phyloP scores from a whole-genome alignment of 805 yeast genomes.

The Priceomyces melissophilus region DNA sequence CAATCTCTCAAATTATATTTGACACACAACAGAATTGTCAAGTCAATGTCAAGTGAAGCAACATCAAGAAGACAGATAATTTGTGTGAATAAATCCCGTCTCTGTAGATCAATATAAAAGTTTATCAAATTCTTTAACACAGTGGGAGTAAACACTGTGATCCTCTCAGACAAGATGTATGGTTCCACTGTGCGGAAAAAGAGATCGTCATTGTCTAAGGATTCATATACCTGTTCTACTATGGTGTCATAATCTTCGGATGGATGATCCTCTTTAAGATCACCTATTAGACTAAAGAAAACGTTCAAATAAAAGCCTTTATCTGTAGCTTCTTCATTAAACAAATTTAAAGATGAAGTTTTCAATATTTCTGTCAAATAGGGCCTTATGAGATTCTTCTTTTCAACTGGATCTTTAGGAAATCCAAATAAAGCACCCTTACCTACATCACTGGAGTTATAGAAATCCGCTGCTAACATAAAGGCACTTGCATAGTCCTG shows the following conservation, averaged over 20 bases:
- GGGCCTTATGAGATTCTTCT: constrained; percentile 49
- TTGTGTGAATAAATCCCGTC: constrained; percentile 56
- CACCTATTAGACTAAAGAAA: constrained; percentile 12
- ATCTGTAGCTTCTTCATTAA: constrained; percentile 19
- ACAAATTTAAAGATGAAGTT: constrained; percentile 46
- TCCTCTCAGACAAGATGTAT: constrained; percentile 45
- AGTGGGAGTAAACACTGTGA: constrained; percentile 55
- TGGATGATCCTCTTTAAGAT: constrained; percentile 4
- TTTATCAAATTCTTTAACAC: constrained; percentile 62
- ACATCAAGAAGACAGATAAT: constrained; percentile 69
- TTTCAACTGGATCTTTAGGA: constrained; percentile 41
- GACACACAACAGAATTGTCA: constrained; percentile 62
- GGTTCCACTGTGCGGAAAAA: constrained; percentile 55
- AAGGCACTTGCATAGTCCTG: constrained; percentile 56
- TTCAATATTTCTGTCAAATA: constrained; percentile 56
- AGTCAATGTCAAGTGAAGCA: constrained; percentile 69
- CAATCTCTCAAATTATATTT: constrained; percentile 58
- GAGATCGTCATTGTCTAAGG: constrained; percentile 22
- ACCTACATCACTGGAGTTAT: constrained; percentile 38
- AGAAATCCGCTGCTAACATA: constrained; percentile 51
- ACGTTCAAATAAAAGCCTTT: constrained; percentile 22
- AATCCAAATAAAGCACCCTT: constrained; percentile 54
- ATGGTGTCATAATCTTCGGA: constrained; percentile 45
- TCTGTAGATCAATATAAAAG: constrained; percentile 37
- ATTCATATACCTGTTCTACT: constrained; percentile 29